Percentiles rank a stretch among this genome's conserved stretches.
phyloP scores from a whole-genome alignment of 2,329 filamentous ascomycete genomes.

The Ophiocordyceps unilateralis region DNA sequence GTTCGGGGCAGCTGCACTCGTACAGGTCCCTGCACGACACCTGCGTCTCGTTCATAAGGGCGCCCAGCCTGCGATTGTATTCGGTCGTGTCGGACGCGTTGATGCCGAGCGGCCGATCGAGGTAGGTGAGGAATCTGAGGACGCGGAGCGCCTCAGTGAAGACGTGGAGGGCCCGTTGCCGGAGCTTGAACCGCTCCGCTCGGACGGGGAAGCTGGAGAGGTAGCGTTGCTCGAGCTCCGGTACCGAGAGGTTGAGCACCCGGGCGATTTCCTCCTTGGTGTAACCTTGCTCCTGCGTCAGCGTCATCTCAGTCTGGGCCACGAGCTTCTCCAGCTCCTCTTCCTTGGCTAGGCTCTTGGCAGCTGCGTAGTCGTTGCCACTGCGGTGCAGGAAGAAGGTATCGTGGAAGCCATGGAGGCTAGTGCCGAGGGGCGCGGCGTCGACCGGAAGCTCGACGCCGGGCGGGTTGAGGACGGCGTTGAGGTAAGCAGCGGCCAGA shows the following conservation, averaged over 20 bases:
- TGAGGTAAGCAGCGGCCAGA: slow-evolving; percentile 58
- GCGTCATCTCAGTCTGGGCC: slow-evolving; percentile 48
- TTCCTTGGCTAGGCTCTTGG: slow-evolving; percentile 27
- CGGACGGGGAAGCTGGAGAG: slow-evolving; percentile 81
- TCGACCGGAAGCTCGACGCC: slow-evolving; percentile 53
- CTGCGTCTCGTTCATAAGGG: slow-evolving; percentile 79
- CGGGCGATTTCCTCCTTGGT: slow-evolving; percentile 69
- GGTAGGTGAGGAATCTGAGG: slow-evolving; percentile 61
- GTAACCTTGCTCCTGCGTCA: slow-evolving; percentile 69
- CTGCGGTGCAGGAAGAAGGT: slow-evolving; percentile 47
- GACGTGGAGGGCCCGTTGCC: slow-evolving; percentile 77
- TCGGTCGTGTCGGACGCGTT: slow-evolving; percentile 31
- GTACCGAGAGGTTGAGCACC: slow-evolving; percentile 49
- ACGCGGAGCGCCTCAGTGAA: slow-evolving; percentile 81
- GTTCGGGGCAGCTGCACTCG: slow-evolving; percentile 80
- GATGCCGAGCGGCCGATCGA: slow-evolving; percentile 34
- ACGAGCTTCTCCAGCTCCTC: slow-evolving; percentile 62
- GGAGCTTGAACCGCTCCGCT: slow-evolving; percentile 72
- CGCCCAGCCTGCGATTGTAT: slow-evolving; percentile 56
- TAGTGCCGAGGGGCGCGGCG: slow-evolving; percentile 65
- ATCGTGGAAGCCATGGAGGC: slow-evolving; percentile 74
- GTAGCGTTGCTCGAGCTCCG: slow-evolving; percentile 59
- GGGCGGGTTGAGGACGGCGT: slow-evolving; percentile 37
- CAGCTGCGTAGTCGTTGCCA: slow-evolving; percentile 20
- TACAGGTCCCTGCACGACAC: slow-evolving; percentile 72